Conservation (phyloP, 345 rosid genomes). For the Sisymbrium irio region DNA sequence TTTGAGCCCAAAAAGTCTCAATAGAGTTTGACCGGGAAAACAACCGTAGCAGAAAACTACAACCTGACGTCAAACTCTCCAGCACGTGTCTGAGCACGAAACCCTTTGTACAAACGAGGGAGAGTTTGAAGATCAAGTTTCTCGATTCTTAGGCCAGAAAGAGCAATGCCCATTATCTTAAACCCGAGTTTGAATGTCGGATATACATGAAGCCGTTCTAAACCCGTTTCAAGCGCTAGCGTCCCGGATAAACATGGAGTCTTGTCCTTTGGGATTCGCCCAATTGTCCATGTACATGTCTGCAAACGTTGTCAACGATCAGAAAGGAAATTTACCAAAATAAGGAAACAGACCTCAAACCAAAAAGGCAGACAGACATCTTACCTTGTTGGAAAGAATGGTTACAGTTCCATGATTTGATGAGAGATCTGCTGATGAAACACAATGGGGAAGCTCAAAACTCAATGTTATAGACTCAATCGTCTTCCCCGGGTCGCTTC, state of each 20-base stretch:
- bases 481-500: conserved; percentile 80
- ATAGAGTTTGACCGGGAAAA: background rate
- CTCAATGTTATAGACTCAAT: conserved; percentile 74
- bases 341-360: background rate
- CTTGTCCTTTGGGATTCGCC: conserved; percentile 78
- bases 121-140: conserved; percentile 64
- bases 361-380: background rate
- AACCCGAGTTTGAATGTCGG: conserved; percentile 75
- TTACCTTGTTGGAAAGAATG: conserved; percentile 77
- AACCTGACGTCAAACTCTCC: conserved; percentile 87
- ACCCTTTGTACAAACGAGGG: conserved; percentile 87
- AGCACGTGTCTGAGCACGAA: conserved; percentile 77
- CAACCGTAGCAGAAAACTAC: conserved; percentile 24
- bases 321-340: background rate
- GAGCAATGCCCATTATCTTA: conserved; percentile 84
- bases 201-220: conserved; percentile 71
- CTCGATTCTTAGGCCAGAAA: conserved; percentile 78
- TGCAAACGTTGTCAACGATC: conserved; percentile 30
- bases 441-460: conserved; percentile 73
- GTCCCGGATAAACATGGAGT: conserved; percentile 80
- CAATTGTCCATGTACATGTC: conserved; percentile 87
- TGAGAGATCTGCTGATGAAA: conserved; percentile 76
- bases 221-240: conserved; percentile 53
- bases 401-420: conserved; percentile 86
- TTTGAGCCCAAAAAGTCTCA: background rate